A percentile compares a stretch with the other conserved stretches of the same genome.
These are phyloP conservation scores for Kwoniella sp. DNA, from an alignment of 768 basidiomycete species.

Conservation along the genomic window DNA sequence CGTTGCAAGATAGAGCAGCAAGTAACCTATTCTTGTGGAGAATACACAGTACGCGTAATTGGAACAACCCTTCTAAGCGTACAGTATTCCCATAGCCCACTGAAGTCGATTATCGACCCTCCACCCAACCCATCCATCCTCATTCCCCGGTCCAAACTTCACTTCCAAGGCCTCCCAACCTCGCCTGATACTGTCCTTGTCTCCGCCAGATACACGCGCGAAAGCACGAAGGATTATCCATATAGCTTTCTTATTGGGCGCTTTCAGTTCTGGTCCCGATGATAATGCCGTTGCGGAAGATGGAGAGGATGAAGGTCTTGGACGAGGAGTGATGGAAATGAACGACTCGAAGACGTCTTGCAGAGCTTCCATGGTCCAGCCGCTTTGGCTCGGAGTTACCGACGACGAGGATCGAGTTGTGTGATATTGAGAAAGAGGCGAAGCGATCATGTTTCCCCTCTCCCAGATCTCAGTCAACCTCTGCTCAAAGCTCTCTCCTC, in stretches of 20 bases:
- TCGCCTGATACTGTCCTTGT: slow-evolving; percentile 23
- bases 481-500: slow-evolving; percentile 8
- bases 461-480: slow-evolving; percentile 27
- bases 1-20: too few relatives aligned
- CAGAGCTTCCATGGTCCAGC: slow-evolving; percentile 36
- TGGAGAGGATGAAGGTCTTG: slow-evolving; percentile 3
- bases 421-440: not conserved
- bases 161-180: slow-evolving; percentile 39
- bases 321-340: slow-evolving; percentile 19
- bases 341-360: slow-evolving; percentile 36
- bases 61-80: not conserved
- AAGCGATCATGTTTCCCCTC: slow-evolving; percentile 7
- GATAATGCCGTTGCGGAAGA: slow-evolving; percentile 4
- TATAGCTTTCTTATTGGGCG: slow-evolving; percentile 33
- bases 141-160: slow-evolving; percentile 47
- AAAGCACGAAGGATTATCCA: slow-evolving; percentile 44
- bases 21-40: too few relatives aligned
- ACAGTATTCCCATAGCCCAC: slow-evolving; percentile 28
- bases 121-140: slow-evolving; percentile 46
- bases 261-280: slow-evolving; percentile 10
- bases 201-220: slow-evolving; percentile 35
- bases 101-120: slow-evolving; percentile 41
- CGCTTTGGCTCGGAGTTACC: not conserved
- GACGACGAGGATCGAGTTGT: not conserved
- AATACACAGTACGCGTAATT: too few relatives aligned